Evolutionary conservation across 345 rosid genomes (phyloP), one percentile per base, ranked within the genome.

Genomic region (Nephelium lappaceum): DNA sequence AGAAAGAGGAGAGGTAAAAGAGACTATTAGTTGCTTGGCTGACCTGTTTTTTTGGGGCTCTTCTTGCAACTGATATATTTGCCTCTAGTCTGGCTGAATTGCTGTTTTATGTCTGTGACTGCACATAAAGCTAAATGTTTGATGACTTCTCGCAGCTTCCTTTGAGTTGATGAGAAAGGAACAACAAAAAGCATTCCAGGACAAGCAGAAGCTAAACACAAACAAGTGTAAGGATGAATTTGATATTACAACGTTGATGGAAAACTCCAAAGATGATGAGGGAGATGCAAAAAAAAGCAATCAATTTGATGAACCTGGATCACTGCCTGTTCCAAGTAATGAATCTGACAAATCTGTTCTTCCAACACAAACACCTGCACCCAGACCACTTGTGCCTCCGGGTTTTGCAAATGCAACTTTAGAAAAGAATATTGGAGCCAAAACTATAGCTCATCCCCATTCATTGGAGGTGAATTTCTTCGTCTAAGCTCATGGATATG

Each of bases 371-470:
- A 83, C 83, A 72, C 86, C 84, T 79, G 92, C 90, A 74, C 83
- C 94, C 72, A 89, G 97, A 82, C 99, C 99, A 75, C 98, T 91
- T 84, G 99, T 96, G 77, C 99, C 99, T 57, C 99, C 99, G 8
- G 98, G 99, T 68, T 96, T 96, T 86, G 76, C 91, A 8, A 82
- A 85, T 78, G 39, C 88, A 69, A 8, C 74, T 75, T 79, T 80
- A 69, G 97, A 88, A 75, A 87, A 81, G 81, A 88, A 82, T 78
- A 64, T 73, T 72, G 94, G 90, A 77, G 81, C 85, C 67, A 87
- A 89, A 83, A 74, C 89, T 77, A 81, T 80, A 9, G 76, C 70
- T 79, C 86, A 85, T 67, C 64, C 79, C 47, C 80, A 73, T 64
- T 78, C 86, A 42, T 85, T 78, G 51, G 90, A 88, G 95, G 97